These are phyloP conservation scores for Globisporangium ultimum DNA, from an alignment of 352 stramenopile genomes.

Conservation along the genomic window DNA sequence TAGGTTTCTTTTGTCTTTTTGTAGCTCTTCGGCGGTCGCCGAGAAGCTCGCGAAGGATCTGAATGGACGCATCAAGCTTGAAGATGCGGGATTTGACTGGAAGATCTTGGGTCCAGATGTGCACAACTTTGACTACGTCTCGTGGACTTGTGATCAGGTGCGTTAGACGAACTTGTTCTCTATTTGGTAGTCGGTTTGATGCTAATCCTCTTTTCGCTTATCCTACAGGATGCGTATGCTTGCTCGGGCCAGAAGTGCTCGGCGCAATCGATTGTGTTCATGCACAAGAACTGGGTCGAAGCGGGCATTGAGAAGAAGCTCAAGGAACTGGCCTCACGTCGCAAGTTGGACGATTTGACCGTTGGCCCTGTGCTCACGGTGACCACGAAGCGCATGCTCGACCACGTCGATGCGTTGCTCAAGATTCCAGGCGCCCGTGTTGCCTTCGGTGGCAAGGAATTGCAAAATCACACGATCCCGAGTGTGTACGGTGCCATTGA, in stretches of 20 bases:
- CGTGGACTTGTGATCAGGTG: conserved; percentile 96
- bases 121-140: conserved; percentile 95
- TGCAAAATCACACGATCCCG: conserved; percentile 94
- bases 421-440: conserved; percentile 93
- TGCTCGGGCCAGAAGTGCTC: conserved; percentile 99
- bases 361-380: conserved; percentile 96
- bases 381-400: conserved; percentile 94
- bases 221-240: conserved; percentile 92
- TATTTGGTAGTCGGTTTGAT: not conserved
- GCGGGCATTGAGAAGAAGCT: conserved; percentile 94
- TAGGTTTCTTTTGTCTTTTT: conserved; percentile 1
- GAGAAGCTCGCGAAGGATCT: conserved; percentile 93
- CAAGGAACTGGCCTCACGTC: conserved; percentile 77
- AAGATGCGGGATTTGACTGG: conserved; percentile 99
- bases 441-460: conserved; percentile 93
- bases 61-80: conserved; percentile 91
- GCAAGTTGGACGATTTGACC: conserved; percentile 94
- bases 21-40: conserved; percentile 86
- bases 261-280: conserved; percentile 97
- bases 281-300: conserved; percentile 96
- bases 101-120: conserved; percentile 97
- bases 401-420: conserved; percentile 89
- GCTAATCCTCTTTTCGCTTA: not conserved
- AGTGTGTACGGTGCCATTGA: conserved; percentile 95
- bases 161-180: not conserved